Evolutionary conservation across 2,329 filamentous ascomycete species (phyloP).

Genomic region (Trichoderma lentiforme): DNA sequence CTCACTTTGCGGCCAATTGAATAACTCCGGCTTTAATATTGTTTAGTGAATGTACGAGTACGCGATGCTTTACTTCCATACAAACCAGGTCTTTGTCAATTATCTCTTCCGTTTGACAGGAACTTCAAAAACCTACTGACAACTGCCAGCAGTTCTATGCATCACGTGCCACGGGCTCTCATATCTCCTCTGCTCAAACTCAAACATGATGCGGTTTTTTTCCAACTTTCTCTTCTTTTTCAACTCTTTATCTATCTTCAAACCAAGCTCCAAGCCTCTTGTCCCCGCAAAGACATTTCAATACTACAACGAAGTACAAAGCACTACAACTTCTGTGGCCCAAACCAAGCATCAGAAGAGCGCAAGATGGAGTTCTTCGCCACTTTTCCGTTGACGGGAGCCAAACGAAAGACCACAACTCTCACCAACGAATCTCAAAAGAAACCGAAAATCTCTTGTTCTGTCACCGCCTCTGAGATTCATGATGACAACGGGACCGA

Average conservation of each 20-base stretch:
- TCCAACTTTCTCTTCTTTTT: not conserved
- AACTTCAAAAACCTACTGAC: not conserved
- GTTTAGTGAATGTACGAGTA: too few species aligned
- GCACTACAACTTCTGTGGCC: not conserved
- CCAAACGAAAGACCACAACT: not conserved
- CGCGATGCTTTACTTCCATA: too few species aligned
- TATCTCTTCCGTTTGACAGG: not conserved
- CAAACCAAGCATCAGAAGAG: not conserved
- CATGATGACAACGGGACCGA: not conserved
- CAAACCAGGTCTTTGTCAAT: too few species aligned
- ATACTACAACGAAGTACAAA: not conserved
- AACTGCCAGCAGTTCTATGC: not conserved
- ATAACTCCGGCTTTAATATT: too few species aligned
- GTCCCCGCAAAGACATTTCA: not conserved
- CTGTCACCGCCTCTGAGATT: not conserved
- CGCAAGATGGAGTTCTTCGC: not conserved
- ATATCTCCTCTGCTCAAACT: not conserved
- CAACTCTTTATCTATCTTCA: not conserved
- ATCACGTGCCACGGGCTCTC: not conserved
- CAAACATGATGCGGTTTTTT: not conserved
- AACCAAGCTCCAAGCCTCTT: not conserved
- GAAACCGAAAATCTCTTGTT: not conserved
- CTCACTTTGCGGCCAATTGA: too few species aligned
- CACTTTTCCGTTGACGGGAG: not conserved
- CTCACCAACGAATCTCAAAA: not conserved